A percentile compares a stretch with the other conserved stretches of the same genome.
phyloP scores from a whole-genome alignment of 768 basidiomycete genomes.

The Dentipellis sp. region DNA sequence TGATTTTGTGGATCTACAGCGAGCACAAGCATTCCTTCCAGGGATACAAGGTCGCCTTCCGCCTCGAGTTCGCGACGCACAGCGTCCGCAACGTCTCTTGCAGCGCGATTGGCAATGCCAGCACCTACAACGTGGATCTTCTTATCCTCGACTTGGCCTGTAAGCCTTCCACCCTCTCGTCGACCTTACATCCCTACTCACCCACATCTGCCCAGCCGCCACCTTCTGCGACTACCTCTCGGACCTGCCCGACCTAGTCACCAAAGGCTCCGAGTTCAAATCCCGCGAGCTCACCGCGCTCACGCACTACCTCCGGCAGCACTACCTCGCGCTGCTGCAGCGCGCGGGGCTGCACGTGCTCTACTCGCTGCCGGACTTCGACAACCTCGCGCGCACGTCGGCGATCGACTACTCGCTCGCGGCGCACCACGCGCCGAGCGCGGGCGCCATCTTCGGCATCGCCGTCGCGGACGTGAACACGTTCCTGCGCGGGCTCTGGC shows the following conservation, averaged over 20 bases:
- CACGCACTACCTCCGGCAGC: slow-evolving; percentile 6
- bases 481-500: background rate
- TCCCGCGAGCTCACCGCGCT: slow-evolving; percentile 2
- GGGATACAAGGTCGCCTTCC: slow-evolving; percentile 16
- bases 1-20: background rate
- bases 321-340: slow-evolving; percentile 12
- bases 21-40: slow-evolving; percentile 8
- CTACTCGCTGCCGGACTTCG: slow-evolving; percentile 15
- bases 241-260: background rate
- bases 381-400: slow-evolving; percentile 6
- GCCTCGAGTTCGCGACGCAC: slow-evolving; percentile 15
- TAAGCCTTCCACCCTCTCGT: background rate
- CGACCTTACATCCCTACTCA: background rate
- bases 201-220: background rate
- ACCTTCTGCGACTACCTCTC: background rate
- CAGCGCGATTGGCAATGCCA: slow-evolving; percentile 16
- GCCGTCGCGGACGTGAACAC: background rate
- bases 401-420: slow-evolving; percentile 13
- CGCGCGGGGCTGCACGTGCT: slow-evolving; percentile 12
- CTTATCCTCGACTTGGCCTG: slow-evolving; percentile 10
- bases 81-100: slow-evolving; percentile 15
- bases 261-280: background rate
- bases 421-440: background rate
- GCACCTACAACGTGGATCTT: slow-evolving; percentile 12
- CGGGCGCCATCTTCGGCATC: background rate